Evolutionary conservation across 2,329 filamentous ascomycete genomes (phyloP).

Genomic region (Diaporthe humulicola): DNA sequence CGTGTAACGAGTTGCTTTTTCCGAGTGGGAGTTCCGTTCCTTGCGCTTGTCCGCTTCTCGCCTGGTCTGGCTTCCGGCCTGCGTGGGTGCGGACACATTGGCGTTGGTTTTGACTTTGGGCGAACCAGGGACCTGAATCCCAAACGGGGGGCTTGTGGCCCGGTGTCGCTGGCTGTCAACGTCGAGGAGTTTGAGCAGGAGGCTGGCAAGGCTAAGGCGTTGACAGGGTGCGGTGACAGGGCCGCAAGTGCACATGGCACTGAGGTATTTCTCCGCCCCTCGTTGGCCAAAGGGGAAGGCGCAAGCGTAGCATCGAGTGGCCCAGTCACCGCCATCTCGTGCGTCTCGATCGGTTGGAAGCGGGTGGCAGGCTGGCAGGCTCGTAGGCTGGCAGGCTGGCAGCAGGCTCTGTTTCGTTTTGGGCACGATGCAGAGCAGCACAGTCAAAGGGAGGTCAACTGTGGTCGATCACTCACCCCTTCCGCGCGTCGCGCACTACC

Average conservation of each 20-base stretch:
- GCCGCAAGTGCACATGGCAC: neutral
- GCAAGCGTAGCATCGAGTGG: neutral
- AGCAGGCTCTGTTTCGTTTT: neutral
- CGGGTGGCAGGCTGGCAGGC: conserved; percentile 8
- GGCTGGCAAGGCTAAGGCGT: conserved; percentile 3
- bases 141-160: neutral
- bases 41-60: neutral
- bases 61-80: neutral
- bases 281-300: conserved; percentile 12
- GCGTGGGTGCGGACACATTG: neutral
- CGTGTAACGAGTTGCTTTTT: neutral
- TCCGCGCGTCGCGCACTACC: conserved; percentile 3
- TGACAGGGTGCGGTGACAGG: neutral
- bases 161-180: neutral
- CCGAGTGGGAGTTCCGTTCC: conserved; percentile 18
- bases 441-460: neutral
- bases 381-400: conserved; percentile 6
- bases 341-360: conserved; percentile 1
- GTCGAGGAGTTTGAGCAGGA: neutral
- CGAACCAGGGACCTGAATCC: neutral
- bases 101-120: conserved; percentile 1
- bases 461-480: neutral
- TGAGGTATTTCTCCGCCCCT: conserved; percentile 8
- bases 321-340: conserved; percentile 12
- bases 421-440: neutral